Evolutionary conservation across 1,284 basidiomycete genomes (phyloP).

Genomic region (Ceratobasidium sp.): DNA sequence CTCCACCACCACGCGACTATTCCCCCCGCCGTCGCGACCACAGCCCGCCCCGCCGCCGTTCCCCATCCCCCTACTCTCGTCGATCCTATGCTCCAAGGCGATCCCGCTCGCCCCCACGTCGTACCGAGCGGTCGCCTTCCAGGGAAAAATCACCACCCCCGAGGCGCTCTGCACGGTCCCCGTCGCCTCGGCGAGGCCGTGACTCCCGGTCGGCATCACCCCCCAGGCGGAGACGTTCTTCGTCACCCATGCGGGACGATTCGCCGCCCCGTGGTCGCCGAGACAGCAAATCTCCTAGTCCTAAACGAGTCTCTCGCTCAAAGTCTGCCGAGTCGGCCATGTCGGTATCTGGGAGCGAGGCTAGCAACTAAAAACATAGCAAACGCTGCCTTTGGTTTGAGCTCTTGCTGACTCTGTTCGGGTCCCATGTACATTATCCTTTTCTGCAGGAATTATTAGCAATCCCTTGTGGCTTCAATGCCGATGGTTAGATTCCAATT

Average conservation of each 20-base stretch:
- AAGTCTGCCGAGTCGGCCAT: constrained; percentile 31
- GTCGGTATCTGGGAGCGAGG: constrained; percentile 33
- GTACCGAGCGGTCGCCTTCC: constrained; percentile 51
- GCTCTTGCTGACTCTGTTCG: neutral
- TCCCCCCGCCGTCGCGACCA: constrained; percentile 39
- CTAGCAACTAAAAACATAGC: constrained; percentile 1
- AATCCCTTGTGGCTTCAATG: constrained; percentile 9
- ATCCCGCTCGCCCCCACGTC: constrained; percentile 57
- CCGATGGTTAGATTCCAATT: constrained; percentile 6
- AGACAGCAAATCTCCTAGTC: constrained; percentile 31
- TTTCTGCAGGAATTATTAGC: constrained; percentile 6
- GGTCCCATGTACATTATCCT: constrained; percentile 20
- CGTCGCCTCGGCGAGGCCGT: constrained; percentile 44
- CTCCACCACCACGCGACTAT: constrained; percentile 46
- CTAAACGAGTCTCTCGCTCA: constrained; percentile 18
- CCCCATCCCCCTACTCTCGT: constrained; percentile 47
- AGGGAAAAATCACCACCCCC: constrained; percentile 52
- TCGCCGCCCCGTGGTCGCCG: constrained; percentile 35
- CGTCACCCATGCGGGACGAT: constrained; percentile 21
- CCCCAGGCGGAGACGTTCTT: constrained; percentile 46
- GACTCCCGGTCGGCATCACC: constrained; percentile 49
- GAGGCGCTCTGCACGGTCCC: constrained; percentile 16
- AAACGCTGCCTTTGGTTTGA: neutral
- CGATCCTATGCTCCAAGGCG: constrained; percentile 55
- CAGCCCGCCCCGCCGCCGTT: constrained; percentile 43